Conservation (phyloP, 768 basidiomycete genomes). For the Xerocomellus intermedius region DNA sequence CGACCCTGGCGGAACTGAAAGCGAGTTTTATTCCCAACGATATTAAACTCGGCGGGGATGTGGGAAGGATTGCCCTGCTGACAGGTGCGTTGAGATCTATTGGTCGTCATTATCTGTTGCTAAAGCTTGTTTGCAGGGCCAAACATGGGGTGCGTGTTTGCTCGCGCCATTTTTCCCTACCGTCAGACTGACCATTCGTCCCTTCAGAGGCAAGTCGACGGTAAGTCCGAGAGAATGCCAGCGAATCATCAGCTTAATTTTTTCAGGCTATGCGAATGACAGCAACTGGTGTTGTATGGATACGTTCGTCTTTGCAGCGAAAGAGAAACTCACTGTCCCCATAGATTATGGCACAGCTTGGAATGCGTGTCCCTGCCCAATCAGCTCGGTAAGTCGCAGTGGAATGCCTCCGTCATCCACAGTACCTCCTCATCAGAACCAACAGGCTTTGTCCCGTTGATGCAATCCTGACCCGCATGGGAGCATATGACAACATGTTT, state of each 20-base stretch:
- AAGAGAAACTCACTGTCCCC: constrained; percentile 3
- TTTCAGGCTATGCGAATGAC: constrained; percentile 89
- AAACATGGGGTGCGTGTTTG: constrained; percentile 74
- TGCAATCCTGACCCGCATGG: constrained; percentile 94
- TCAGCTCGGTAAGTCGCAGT: constrained; percentile 58
- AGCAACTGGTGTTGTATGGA: constrained; percentile 78
- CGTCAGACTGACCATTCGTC: not conserved
- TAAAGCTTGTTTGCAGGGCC: constrained; percentile 48
- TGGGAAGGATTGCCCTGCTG: constrained; percentile 75
- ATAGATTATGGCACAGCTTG: constrained; percentile 90
- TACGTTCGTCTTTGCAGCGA: not conserved
- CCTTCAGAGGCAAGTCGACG: constrained; percentile 70
- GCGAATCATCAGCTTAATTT: not conserved
- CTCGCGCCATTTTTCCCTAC: not conserved
- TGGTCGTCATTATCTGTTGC: not conserved
- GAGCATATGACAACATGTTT: constrained; percentile 98
- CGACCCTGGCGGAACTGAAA: constrained; percentile 67
- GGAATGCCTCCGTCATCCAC: not conserved
- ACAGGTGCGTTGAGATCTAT: constrained; percentile 57
- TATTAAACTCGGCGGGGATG: constrained; percentile 76
- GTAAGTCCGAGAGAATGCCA: constrained; percentile 32
- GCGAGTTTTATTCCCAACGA: constrained; percentile 92
- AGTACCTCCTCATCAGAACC: constrained; percentile 5
- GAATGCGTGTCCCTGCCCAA: constrained; percentile 90
- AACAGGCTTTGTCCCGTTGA: constrained; percentile 84